These are phyloP conservation scores for Vachellia collinsii DNA, from an alignment of 306 rosid genomes.

Conservation along the genomic window DNA sequence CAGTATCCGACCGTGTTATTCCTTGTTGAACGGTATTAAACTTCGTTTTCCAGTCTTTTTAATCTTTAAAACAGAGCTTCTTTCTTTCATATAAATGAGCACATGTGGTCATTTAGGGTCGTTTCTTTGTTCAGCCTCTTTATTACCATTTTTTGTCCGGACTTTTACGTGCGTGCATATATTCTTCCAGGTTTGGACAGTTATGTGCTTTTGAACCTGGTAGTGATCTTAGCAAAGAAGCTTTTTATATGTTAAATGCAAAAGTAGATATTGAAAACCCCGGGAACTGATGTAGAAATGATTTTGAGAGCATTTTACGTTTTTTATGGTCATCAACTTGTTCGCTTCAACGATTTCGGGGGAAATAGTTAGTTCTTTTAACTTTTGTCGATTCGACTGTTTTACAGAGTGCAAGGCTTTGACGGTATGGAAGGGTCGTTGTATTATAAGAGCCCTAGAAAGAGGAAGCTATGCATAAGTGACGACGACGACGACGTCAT, in stretches of 20 bases:
- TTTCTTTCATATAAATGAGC: not conserved
- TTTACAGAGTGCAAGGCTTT: constrained; percentile 8
- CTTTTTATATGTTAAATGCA: not conserved
- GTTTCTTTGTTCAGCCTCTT: not conserved
- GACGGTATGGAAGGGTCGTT: constrained; percentile 18
- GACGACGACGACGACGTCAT: not conserved
- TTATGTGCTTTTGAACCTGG: not conserved
- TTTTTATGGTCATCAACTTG: not conserved
- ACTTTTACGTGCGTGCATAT: not conserved
- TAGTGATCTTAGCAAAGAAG: not conserved
- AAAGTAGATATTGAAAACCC: not conserved
- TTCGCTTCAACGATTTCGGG: not conserved
- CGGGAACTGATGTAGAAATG: not conserved
- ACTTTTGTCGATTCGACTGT: not conserved
- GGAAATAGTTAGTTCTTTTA: not conserved
- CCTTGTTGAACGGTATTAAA: not conserved
- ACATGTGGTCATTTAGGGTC: not conserved
- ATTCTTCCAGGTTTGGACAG: not conserved
- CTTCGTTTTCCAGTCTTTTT: not conserved
- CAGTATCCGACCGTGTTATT: not conserved
- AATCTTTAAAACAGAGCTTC: not conserved
- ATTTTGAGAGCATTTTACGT: not conserved
- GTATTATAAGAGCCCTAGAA: not conserved
- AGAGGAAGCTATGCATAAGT: constrained; percentile 23
- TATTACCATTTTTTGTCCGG: not conserved